These are phyloP conservation scores for Nemania sp. DNA, from an alignment of 2,329 filamentous ascomycete genomes.

Conservation along the genomic window DNA sequence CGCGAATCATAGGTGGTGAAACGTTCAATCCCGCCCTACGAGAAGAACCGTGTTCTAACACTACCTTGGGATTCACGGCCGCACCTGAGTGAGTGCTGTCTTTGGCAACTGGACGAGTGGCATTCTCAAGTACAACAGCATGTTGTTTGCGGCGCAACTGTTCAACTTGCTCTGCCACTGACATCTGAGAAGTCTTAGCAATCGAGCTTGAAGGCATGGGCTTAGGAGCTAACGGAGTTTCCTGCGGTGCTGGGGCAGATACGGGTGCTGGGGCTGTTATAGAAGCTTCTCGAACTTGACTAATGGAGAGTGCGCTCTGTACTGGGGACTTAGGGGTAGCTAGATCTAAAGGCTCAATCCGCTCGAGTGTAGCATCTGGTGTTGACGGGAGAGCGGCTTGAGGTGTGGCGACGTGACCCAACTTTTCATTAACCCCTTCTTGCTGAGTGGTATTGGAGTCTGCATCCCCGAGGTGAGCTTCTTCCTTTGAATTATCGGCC, in stretches of 20 bases:
- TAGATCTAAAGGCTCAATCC: constrained; percentile 64
- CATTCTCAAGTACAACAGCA: constrained; percentile 51
- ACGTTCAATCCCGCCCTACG: constrained; percentile 60
- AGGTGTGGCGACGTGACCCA: constrained; percentile 33
- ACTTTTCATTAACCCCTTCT: constrained; percentile 37
- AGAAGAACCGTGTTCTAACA: constrained; percentile 54
- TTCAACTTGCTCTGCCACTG: constrained; percentile 50
- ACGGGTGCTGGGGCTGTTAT: constrained; percentile 43
- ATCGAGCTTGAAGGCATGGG: constrained; percentile 36
- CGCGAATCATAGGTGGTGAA: constrained; percentile 66
- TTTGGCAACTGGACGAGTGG: constrained; percentile 36
- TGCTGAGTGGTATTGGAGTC: constrained; percentile 33
- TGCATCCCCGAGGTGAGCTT: constrained; percentile 40
- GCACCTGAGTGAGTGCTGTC: constrained; percentile 40
- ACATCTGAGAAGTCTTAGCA: constrained; percentile 39
- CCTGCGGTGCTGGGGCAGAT: constrained; percentile 40
- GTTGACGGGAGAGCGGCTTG: constrained; percentile 50
- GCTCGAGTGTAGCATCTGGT: constrained; percentile 56
- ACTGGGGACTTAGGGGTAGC: constrained; percentile 56
- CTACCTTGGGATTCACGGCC: constrained; percentile 40
- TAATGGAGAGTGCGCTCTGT: constrained; percentile 21
- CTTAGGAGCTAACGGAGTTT: constrained; percentile 32
- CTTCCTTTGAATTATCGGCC: constrained; percentile 42
- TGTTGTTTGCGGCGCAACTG: constrained; percentile 64
- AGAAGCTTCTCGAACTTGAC: constrained; percentile 33